Conservation (phyloP, 306 rosid genomes). For the Trifolium fragiferum region DNA sequence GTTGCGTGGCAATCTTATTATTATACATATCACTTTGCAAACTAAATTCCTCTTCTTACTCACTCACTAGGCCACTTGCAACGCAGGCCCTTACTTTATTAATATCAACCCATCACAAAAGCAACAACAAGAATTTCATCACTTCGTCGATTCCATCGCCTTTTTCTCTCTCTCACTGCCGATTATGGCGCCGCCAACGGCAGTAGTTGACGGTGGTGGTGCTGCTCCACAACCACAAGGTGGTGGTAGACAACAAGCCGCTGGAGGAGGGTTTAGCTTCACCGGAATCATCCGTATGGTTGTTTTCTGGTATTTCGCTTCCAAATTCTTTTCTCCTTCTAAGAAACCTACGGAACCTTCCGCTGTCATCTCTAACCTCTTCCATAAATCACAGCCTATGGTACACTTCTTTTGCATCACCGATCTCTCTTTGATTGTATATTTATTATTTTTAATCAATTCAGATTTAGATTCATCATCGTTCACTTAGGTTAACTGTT, state of each 20-base stretch:
- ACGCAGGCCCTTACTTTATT: neutral
- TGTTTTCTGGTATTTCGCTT: conserved; percentile 97
- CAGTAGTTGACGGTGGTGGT: conserved; percentile 52
- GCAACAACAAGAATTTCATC: neutral
- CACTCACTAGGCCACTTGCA: neutral
- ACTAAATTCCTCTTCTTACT: neutral
- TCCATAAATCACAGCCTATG: conserved; percentile 73
- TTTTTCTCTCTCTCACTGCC: conserved; percentile 29
- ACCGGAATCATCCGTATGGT: conserved; percentile 91
- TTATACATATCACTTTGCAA: neutral
- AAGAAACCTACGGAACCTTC: conserved; percentile 73
- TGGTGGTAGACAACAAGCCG: conserved; percentile 55
- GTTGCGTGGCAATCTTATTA: neutral
- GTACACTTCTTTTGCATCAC: conserved; percentile 36
- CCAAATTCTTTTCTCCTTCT: conserved; percentile 86
- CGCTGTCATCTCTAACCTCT: conserved; percentile 69
- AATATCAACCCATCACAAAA: neutral
- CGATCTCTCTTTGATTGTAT: neutral
- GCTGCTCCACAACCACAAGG: conserved; percentile 46
- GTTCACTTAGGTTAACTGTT: neutral
- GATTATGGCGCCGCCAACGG: conserved; percentile 77
- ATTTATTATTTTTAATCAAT: neutral
- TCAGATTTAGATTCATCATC: conserved; percentile 4
- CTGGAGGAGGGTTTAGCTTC: conserved; percentile 65
- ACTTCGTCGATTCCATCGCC: conserved; percentile 40